Evolutionary conservation across 176 grass and related monocot genomes (phyloP).

Genomic region (Bothriochloa decipiens): DNA sequence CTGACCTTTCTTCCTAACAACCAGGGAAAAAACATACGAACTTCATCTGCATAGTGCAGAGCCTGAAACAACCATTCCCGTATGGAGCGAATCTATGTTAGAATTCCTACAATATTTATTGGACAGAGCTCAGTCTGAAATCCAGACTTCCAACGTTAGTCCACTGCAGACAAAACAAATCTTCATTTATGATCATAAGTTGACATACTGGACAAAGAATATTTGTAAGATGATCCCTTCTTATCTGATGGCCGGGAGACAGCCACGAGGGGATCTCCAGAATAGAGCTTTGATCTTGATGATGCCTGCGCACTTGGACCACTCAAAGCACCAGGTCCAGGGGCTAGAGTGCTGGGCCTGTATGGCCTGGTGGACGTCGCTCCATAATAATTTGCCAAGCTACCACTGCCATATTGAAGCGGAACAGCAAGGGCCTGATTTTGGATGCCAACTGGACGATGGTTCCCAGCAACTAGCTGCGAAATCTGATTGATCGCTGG

Average conservation of each 20-base stretch:
- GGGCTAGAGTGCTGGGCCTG: not conserved
- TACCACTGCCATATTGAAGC: constrained; percentile 12
- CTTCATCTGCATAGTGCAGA: not conserved
- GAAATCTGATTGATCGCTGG: constrained; percentile 1
- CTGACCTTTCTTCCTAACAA: not conserved
- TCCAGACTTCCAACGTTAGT: not conserved
- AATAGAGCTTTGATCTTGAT: constrained; percentile 46
- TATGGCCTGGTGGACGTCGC: not conserved
- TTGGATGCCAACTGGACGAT: constrained; percentile 26
- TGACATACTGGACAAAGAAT: constrained; percentile 61
- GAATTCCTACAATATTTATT: not conserved
- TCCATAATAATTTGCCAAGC: constrained; percentile 36
- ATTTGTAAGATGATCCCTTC: constrained; percentile 55
- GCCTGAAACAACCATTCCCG: not conserved
- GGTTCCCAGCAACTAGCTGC: constrained; percentile 21
- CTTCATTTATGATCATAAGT: constrained; percentile 45
- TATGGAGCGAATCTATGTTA: not conserved
- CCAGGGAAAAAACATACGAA: not conserved
- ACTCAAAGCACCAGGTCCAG: constrained; percentile 35
- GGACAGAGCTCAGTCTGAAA: not conserved
- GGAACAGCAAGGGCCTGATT: constrained; percentile 28
- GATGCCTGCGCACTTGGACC: constrained; percentile 26
- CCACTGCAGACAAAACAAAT: not conserved
- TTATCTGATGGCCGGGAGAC: constrained; percentile 47
- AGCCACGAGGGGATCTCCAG: constrained; percentile 37